Evolutionary conservation across 176 grass and related monocot genomes (phyloP).

Genomic region (Ananas comosus): DNA sequence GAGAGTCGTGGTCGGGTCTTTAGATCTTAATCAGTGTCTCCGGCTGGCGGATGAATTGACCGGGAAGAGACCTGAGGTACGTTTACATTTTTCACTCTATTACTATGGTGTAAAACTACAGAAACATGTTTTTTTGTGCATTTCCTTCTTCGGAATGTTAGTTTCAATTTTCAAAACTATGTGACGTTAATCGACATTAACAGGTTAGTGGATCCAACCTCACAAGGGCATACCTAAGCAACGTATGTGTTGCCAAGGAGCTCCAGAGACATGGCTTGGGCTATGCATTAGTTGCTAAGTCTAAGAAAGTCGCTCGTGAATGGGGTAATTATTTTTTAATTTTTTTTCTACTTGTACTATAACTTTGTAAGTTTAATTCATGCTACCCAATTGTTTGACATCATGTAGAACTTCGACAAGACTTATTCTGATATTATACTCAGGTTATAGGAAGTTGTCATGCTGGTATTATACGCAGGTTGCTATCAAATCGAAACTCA

Average conservation of each 20-base stretch:
- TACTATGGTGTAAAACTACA: not conserved
- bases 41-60: conserved; percentile 73
- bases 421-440: not conserved
- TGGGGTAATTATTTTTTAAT: conserved; percentile 50
- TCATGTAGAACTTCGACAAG: not conserved
- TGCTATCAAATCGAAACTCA: conserved; percentile 1
- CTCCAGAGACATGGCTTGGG: conserved; percentile 83
- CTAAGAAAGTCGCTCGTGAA: conserved; percentile 55
- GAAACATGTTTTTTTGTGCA: not conserved
- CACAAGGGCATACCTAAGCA: conserved; percentile 63
- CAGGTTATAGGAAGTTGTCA: not conserved
- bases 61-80: conserved; percentile 69
- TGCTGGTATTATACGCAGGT: not conserved
- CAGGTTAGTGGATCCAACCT: conserved; percentile 52
- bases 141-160: not conserved
- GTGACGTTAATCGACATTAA: conserved; percentile 17
- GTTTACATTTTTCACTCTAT: not conserved
- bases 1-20: conserved; percentile 68
- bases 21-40: conserved; percentile 88
- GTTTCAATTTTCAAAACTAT: not conserved
- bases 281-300: conserved; percentile 63
- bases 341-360: not conserved
- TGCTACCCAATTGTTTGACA: not conserved
- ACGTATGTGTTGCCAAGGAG: conserved; percentile 87
- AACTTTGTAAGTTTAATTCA: conserved; percentile 1